A percentile compares a stretch with the other conserved stretches of the same genome.
Evolutionary conservation across 1,139 yeast genomes (phyloP).

Genomic region (Candida neerlandica): DNA sequence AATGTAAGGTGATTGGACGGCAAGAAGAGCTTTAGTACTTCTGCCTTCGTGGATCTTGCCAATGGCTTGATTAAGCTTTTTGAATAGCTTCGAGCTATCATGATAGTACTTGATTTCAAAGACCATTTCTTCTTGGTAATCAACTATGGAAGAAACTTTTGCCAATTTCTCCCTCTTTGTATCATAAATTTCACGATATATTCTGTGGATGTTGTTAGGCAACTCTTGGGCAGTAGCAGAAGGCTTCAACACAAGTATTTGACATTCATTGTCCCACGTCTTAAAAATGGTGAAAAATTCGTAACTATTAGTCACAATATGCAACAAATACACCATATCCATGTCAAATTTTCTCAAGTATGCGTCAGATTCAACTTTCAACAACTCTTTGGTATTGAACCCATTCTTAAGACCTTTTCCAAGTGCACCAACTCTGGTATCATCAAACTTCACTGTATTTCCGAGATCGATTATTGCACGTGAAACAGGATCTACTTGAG

Average conservation of each 20-base stretch:
- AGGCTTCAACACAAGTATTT: conserved; percentile 69
- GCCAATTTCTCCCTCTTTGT: conserved; percentile 50
- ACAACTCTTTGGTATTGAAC: conserved; percentile 65
- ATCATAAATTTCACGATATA: conserved; percentile 55
- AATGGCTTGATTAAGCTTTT: conserved; percentile 55
- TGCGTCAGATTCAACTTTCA: conserved; percentile 45
- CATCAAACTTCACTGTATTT: conserved; percentile 66
- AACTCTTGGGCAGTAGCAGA: conserved; percentile 68
- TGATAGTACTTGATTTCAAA: conserved; percentile 55
- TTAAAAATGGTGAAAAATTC: conserved; percentile 72
- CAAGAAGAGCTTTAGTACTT: conserved; percentile 65
- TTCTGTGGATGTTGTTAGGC: conserved; percentile 52
- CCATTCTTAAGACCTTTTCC: conserved; percentile 88
- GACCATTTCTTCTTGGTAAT: conserved; percentile 51
- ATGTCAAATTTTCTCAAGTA: conserved; percentile 59
- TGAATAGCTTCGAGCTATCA: conserved; percentile 53
- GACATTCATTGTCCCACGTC: conserved; percentile 60
- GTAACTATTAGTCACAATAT: conserved; percentile 73
- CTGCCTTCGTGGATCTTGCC: conserved; percentile 66
- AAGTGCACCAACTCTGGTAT: conserved; percentile 74
- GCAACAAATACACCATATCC: conserved; percentile 70
- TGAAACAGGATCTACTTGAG: conserved; percentile 66
- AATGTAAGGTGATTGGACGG: conserved; percentile 73
- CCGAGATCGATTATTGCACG: conserved; percentile 83
- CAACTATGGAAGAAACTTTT: conserved; percentile 46